phyloP scores from a whole-genome alignment of 2,329 filamentous ascomycete genomes.

The Pleurostoma richardsiae region DNA sequence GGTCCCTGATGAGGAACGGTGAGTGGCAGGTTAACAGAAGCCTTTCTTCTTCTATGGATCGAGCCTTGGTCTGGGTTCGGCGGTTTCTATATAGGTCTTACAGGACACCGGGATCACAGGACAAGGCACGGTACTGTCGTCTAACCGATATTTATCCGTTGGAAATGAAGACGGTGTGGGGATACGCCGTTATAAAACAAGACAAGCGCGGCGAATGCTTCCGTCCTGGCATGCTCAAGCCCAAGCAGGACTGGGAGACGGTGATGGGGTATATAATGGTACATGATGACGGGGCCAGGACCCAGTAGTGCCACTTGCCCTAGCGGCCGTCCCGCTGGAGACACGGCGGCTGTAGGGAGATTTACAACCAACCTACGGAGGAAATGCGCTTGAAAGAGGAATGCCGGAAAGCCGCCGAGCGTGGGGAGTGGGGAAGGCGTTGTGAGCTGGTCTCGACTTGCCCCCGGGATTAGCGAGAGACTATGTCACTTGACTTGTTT shows the following conservation, averaged over 20 bases:
- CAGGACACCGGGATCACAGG: constrained; percentile 7
- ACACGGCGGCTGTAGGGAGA: constrained; percentile 9
- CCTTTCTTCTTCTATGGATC: too few relatives aligned
- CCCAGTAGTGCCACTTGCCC: background rate
- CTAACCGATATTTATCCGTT: constrained; percentile 20
- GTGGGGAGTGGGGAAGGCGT: constrained; percentile 15
- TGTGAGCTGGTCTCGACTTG: constrained; percentile 2
- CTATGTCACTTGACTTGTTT: constrained; percentile 22
- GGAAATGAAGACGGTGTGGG: constrained; percentile 11
- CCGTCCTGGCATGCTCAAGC: too few relatives aligned
- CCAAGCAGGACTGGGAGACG: too few relatives aligned
- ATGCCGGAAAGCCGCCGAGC: constrained; percentile 16
- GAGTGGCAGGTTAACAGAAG: too few relatives aligned
- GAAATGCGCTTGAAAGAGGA: constrained; percentile 15
- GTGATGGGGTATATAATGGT: background rate
- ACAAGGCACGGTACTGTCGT: constrained; percentile 6
- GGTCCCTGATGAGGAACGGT: too few relatives aligned
- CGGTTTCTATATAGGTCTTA: constrained; percentile 12
- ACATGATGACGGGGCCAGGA: constrained; percentile 3
- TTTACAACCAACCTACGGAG: constrained; percentile 2
- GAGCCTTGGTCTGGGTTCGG: background rate
- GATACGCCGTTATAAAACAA: background rate
- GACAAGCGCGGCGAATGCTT: too few relatives aligned
- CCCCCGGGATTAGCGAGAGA: constrained; percentile 11
- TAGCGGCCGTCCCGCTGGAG: constrained; percentile 1